phyloP scores from a whole-genome alignment of 805 yeast species.

The Metschnikowia similis region DNA sequence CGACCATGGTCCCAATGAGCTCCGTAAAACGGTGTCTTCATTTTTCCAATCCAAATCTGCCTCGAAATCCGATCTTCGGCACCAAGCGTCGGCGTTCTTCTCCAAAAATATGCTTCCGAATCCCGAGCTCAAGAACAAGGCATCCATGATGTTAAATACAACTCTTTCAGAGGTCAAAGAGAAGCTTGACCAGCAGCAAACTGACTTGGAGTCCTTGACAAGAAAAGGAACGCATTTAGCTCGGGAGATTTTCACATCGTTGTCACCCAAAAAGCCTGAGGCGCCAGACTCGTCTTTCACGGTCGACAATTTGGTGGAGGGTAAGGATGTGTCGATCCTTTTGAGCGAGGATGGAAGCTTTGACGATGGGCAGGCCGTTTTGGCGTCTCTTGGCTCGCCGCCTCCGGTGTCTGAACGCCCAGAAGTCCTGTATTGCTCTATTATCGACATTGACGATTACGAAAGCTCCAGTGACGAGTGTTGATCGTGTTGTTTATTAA shows the following conservation, averaged over 20 bases:
- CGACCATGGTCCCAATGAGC: constrained; percentile 4
- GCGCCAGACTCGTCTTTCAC: constrained; percentile 25
- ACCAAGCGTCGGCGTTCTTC: background rate
- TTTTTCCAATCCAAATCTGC: background rate
- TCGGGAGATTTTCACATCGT: constrained; percentile 20
- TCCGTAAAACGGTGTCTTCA: constrained; percentile 2
- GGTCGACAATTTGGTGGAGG: constrained; percentile 19
- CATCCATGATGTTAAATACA: constrained; percentile 19
- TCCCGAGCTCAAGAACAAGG: constrained; percentile 16
- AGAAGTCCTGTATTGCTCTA: background rate
- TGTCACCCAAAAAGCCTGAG: constrained; percentile 23
- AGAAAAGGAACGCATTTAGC: constrained; percentile 25
- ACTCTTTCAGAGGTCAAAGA: constrained; percentile 16
- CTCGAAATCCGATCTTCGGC: background rate
- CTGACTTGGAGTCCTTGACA: constrained; percentile 22
- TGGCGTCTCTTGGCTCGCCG: background rate
- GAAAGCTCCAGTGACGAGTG: constrained; percentile 13
- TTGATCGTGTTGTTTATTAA: background rate
- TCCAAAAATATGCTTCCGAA: constrained; percentile 3
- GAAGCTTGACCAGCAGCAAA: constrained; percentile 18
- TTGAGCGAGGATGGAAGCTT: constrained; percentile 13
- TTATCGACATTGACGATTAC: constrained; percentile 24
- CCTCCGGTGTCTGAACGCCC: background rate
- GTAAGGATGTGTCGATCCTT: constrained; percentile 9
- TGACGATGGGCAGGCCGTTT: background rate